Percentiles rank a stretch among this genome's conserved stretches.
phyloP scores from a whole-genome alignment of 768 basidiomycete species.

The Amanita polypyramis region DNA sequence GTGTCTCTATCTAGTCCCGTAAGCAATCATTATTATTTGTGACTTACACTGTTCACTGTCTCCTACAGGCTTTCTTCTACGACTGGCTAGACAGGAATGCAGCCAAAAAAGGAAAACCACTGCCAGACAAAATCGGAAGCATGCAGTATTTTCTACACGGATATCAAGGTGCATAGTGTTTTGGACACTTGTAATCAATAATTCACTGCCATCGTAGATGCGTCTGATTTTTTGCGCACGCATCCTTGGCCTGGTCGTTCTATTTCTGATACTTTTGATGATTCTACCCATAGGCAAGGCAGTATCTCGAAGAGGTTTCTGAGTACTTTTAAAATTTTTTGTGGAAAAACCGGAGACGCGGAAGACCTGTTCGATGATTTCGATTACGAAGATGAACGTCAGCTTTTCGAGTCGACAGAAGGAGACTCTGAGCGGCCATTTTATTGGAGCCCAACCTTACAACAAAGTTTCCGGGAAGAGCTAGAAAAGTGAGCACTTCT shows the following conservation, averaged over 20 bases:
- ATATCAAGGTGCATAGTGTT: slow-evolving; percentile 45
- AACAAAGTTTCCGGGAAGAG: slow-evolving; percentile 78
- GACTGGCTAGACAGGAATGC: slow-evolving; percentile 83
- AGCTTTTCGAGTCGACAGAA: slow-evolving; percentile 57
- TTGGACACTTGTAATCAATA: background rate
- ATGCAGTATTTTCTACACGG: slow-evolving; percentile 87
- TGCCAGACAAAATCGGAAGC: slow-evolving; percentile 85
- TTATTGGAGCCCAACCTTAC: slow-evolving; percentile 73
- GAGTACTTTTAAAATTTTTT: slow-evolving; percentile 65
- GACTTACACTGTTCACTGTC: background rate
- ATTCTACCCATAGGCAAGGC: slow-evolving; percentile 69
- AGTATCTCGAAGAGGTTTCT: slow-evolving; percentile 57
- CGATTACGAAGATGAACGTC: slow-evolving; percentile 67
- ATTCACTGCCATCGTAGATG: slow-evolving; percentile 36
- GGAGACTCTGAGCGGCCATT: slow-evolving; percentile 50
- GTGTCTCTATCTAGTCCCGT: slow-evolving; percentile 74
- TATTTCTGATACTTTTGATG: slow-evolving; percentile 79
- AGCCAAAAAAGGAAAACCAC: slow-evolving; percentile 70
- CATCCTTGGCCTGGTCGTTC: slow-evolving; percentile 85
- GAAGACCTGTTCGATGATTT: slow-evolving; percentile 61
- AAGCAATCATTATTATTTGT: slow-evolving; percentile 16
- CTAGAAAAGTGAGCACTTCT: slow-evolving; percentile 61
- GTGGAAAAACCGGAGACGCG: slow-evolving; percentile 71
- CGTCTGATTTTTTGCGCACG: slow-evolving; percentile 76
- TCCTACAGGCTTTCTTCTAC: slow-evolving; percentile 73